These are phyloP conservation scores for Limnanthes douglasii DNA, from an alignment of 345 rosid species.

Conservation along the genomic window DNA sequence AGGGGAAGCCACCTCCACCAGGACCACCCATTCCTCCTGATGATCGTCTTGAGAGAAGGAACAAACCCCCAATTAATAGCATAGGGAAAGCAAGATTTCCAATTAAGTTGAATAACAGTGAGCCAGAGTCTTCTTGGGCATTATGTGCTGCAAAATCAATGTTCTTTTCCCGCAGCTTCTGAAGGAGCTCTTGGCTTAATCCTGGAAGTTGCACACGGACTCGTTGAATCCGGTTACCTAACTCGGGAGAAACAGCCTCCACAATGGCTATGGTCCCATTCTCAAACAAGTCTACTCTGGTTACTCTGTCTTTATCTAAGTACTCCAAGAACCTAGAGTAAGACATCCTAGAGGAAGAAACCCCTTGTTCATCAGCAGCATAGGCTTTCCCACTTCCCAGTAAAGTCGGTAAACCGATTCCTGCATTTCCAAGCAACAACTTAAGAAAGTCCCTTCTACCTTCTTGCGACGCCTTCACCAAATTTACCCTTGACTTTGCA, in stretches of 20 bases:
- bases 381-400: conserved; percentile 52
- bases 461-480: conserved; percentile 39
- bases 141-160: conserved; percentile 97
- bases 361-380: conserved; percentile 90
- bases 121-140: conserved; percentile 96
- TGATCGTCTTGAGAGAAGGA: conserved; percentile 86
- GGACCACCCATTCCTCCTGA: conserved; percentile 99
- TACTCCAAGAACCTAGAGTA: conserved; percentile 96
- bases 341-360: conserved; percentile 95
- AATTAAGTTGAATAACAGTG: conserved; percentile 66
- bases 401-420: conserved; percentile 41
- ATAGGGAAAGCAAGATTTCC: conserved; percentile 88
- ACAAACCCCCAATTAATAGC: conserved; percentile 87
- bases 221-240: conserved; percentile 85
- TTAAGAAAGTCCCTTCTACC: conserved; percentile 72
- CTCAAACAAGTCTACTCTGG: conserved; percentile 83
- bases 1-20: conserved; percentile 93
- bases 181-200: conserved; percentile 87
- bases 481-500: conserved; percentile 21
- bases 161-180: conserved; percentile 88
- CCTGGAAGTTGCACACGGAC: conserved; percentile 98
- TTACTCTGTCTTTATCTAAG: conserved; percentile 80
- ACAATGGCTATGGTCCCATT: conserved; percentile 97
- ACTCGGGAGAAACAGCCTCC: conserved; percentile 92
- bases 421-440: conserved; percentile 46